These are phyloP conservation scores for Arthrinium puccinioides DNA, from an alignment of 2,329 filamentous ascomycete species.

Conservation along the genomic window DNA sequence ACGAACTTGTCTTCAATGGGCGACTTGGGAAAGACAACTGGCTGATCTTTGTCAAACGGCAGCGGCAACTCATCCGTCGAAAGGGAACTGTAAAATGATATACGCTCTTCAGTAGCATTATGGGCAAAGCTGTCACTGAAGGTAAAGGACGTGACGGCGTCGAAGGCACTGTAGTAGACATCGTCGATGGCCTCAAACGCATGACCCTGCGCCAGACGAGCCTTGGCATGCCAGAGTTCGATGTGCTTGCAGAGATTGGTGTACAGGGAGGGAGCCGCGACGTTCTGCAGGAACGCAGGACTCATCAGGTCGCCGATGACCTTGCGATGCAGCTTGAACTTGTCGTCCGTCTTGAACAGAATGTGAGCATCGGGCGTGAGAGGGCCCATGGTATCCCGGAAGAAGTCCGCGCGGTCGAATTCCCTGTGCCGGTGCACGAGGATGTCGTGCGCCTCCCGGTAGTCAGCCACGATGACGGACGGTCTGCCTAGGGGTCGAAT, in stretches of 20 bases:
- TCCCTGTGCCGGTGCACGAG: slow-evolving; percentile 7
- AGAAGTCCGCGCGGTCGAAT: slow-evolving; percentile 1
- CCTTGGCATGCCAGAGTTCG: slow-evolving; percentile 3
- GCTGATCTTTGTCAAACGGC: slow-evolving; percentile 11
- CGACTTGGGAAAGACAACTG: not conserved
- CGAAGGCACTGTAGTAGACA: slow-evolving; percentile 1
- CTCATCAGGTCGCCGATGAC: not conserved
- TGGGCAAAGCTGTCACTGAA: not conserved
- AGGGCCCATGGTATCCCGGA: not conserved
- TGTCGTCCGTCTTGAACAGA: not conserved
- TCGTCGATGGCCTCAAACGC: slow-evolving; percentile 2
- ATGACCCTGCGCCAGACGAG: not conserved
- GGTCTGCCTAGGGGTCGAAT: slow-evolving; percentile 6
- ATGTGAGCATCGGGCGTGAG: not conserved
- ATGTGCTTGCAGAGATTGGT: not conserved
- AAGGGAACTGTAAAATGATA: slow-evolving; percentile 1
- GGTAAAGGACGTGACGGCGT: slow-evolving; percentile 3
- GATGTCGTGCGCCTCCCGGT: slow-evolving; percentile 7
- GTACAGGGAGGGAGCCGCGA: slow-evolving; percentile 27
- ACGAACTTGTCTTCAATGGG: not conserved
- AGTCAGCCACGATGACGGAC: slow-evolving; percentile 7
- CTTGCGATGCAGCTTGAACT: no score
- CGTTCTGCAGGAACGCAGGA: not conserved
- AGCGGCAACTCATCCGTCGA: slow-evolving; percentile 12
- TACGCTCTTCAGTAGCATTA: slow-evolving; percentile 10